A percentile compares a stretch with the other conserved stretches of the same genome.
These are phyloP conservation scores for Dioscorea dumetorum DNA, from an alignment of 106 monocot species.

Conservation along the genomic window DNA sequence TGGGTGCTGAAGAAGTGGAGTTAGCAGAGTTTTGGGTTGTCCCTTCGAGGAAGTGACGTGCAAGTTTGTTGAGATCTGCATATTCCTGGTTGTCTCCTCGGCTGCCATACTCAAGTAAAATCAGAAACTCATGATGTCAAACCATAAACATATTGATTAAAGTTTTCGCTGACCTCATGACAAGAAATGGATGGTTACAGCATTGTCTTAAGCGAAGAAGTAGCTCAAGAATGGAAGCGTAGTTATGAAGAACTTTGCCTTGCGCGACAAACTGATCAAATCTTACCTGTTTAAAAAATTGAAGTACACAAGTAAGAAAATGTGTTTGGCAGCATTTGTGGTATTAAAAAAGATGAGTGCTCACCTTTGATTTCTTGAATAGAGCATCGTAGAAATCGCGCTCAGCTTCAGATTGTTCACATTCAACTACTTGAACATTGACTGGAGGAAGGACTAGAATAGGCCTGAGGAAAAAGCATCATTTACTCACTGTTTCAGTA, in stretches of 20 bases:
- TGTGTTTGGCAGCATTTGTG: neutral
- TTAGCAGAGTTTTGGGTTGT: neutral
- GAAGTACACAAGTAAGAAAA: neutral
- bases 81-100: conserved; percentile 35
- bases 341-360: neutral
- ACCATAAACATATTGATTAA: neutral
- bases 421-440: conserved; percentile 46
- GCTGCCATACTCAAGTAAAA: conserved; percentile 21
- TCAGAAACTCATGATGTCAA: neutral
- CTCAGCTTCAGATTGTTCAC: conserved; percentile 70
- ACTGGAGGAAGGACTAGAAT: conserved; percentile 86
- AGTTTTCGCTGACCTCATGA: conserved; percentile 43
- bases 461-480: conserved; percentile 40
- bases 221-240: conserved; percentile 82
- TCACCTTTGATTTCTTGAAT: conserved; percentile 70
- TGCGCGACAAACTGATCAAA: conserved; percentile 81
- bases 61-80: conserved; percentile 57
- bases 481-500: too few relatives aligned
- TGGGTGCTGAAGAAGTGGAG: conserved; percentile 2
- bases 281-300: conserved; percentile 34
- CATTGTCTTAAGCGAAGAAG: conserved; percentile 79
- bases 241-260: conserved; percentile 85
- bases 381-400: conserved; percentile 81
- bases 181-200: conserved; percentile 84
- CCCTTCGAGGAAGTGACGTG: conserved; percentile 39